phyloP scores from a whole-genome alignment of 176 grass and related monocot species.

The maize (Zea mays) region DNA sequence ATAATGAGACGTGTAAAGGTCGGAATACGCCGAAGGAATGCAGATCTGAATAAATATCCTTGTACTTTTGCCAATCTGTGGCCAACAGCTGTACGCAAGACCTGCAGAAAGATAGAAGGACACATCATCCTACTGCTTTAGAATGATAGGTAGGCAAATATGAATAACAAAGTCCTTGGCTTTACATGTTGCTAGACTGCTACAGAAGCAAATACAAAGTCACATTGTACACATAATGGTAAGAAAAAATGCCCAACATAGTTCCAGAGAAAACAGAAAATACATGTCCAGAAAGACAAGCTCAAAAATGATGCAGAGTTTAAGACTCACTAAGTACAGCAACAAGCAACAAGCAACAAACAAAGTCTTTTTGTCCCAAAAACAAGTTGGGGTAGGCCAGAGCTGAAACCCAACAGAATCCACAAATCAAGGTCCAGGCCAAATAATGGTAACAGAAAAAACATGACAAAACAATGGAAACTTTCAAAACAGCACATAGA shows the following conservation, averaged over 20 bases:
- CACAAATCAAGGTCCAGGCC: no score
- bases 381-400: no score
- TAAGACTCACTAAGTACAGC: neutral
- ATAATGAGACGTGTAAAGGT: conserved; percentile 76
- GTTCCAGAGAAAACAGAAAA: neutral
- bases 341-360: no score
- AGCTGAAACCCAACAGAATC: no score
- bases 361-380: no score
- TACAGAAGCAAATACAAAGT: neutral
- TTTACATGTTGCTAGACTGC: conserved; percentile 2
- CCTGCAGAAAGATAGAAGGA: conserved; percentile 53
- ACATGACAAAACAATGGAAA: neutral
- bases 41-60: conserved; percentile 81
- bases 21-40: conserved; percentile 86
- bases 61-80: conserved; percentile 95
- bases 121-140: conserved; percentile 12
- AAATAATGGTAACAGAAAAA: neutral
- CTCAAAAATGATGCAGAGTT: neutral
- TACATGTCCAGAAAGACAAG: conserved; percentile 5
- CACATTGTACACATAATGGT: neutral
- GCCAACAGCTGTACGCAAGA: conserved; percentile 81
- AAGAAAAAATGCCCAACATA: neutral
- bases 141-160: neutral
- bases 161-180: neutral
- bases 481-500: neutral